Percentiles rank a stretch among this genome's conserved stretches.
Evolutionary conservation across 176 grass and related monocot genomes (phyloP).

Genomic region (Paspalum vaginatum): DNA sequence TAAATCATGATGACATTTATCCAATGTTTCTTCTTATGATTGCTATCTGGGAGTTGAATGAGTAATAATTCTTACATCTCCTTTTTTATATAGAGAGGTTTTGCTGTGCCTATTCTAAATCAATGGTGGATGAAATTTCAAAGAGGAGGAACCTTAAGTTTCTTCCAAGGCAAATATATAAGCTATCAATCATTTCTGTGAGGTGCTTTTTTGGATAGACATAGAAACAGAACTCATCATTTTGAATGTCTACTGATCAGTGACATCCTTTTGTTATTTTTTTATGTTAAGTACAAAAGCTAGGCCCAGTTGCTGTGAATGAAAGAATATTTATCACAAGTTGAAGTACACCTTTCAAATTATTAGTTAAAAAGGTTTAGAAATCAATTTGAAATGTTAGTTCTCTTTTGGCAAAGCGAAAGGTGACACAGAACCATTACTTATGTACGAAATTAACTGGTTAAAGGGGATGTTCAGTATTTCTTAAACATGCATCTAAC

Average conservation of each 20-base stretch:
- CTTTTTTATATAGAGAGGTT: neutral
- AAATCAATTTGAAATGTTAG: neutral
- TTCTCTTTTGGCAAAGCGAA: neutral
- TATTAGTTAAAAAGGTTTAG: neutral
- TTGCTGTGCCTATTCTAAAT: too few relatives aligned
- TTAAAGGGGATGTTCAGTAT: neutral
- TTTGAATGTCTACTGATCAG: slow-evolving; percentile 1
- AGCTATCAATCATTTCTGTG: neutral
- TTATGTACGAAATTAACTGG: slow-evolving; percentile 9
- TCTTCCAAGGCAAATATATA: neutral
- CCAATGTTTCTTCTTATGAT: neutral
- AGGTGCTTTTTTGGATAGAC: neutral
- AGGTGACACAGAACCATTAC: neutral
- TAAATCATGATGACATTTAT: neutral
- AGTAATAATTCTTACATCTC: neutral
- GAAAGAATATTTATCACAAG: neutral
- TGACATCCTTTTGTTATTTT: neutral
- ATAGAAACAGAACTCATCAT: neutral
- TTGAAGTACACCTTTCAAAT: neutral
- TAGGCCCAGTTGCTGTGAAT: neutral
- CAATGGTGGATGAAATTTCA: too few relatives aligned
- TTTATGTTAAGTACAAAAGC: neutral
- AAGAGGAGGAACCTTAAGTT: too few relatives aligned
- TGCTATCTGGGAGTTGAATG: neutral
- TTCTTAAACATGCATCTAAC: neutral